A percentile compares a stretch with the other conserved stretches of the same genome.
These are phyloP conservation scores for Penicillium griseofulvum DNA, from an alignment of 2,329 filamentous ascomycete genomes.

Conservation along the genomic window DNA sequence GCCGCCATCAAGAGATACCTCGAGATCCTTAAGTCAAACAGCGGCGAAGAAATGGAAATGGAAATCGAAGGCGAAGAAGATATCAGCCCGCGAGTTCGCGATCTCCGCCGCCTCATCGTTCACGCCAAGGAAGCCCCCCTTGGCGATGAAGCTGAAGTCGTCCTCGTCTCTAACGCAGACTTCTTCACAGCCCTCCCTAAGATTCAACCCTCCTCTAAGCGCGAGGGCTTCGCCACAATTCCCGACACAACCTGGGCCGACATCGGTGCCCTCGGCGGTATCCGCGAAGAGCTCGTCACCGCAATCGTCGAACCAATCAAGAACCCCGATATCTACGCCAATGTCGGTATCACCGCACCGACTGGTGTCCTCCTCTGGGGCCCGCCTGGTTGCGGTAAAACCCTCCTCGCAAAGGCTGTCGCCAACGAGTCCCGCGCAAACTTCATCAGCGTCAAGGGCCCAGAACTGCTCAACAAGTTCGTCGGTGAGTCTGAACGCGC, in stretches of 20 bases:
- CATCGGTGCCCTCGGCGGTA: conserved; percentile 77
- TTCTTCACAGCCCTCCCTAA: conserved; percentile 73
- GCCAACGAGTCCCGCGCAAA: conserved; percentile 94
- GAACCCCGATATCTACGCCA: conserved; percentile 71
- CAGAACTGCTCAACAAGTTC: conserved; percentile 95
- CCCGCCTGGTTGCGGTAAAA: conserved; percentile 95
- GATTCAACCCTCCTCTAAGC: conserved; percentile 77
- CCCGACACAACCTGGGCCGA: conserved; percentile 91
- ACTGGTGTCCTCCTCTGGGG: conserved; percentile 94
- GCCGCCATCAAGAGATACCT: conserved; percentile 63
- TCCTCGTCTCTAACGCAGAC: conserved; percentile 62
- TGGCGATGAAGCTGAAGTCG: conserved; percentile 54
- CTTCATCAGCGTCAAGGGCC: conserved; percentile 97
- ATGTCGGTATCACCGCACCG: conserved; percentile 74
- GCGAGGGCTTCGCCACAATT: conserved; percentile 92
- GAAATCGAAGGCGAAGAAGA: conserved; percentile 49
- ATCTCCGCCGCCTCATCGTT: conserved; percentile 53
- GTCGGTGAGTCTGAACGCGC: conserved; percentile 94
- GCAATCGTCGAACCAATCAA: conserved; percentile 90
- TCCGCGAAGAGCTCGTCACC: conserved; percentile 76
- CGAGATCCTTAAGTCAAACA: conserved; percentile 50
- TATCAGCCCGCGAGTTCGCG: conserved; percentile 42
- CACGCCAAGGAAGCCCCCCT: conserved; percentile 53
- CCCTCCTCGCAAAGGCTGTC: conserved; percentile 90
- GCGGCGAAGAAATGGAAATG: conserved; percentile 46